phyloP scores from a whole-genome alignment of 2,329 filamentous ascomycete genomes.

The Fusarium haematococcum region DNA sequence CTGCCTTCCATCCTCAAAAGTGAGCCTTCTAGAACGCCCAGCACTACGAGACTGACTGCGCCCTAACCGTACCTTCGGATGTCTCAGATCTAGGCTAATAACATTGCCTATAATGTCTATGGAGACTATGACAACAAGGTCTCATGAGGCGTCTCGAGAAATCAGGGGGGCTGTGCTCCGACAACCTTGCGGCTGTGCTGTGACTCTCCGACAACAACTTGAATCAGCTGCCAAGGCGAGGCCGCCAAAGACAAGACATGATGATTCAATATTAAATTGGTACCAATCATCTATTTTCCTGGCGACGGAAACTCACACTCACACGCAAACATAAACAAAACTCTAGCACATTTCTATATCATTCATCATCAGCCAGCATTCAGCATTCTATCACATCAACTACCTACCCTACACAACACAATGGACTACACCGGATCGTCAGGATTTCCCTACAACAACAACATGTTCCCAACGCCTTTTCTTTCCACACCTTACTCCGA shows the following conservation, averaged over 20 bases:
- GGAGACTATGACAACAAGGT: neutral
- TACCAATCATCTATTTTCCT: neutral
- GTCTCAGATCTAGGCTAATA: neutral
- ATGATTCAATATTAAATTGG: neutral
- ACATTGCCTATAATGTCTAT: neutral
- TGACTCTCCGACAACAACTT: neutral
- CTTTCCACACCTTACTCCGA: neutral
- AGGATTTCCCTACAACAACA: neutral
- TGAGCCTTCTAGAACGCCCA: neutral
- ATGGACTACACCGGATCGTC: neutral
- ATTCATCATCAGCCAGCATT: neutral
- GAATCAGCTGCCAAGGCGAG: neutral
- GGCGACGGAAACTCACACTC: no score
- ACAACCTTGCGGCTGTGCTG: neutral
- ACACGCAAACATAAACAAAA: neutral
- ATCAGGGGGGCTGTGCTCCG: neutral
- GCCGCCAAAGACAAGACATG: neutral
- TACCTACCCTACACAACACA: neutral
- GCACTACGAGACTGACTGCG: neutral
- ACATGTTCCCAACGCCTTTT: neutral
- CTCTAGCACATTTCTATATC: neutral
- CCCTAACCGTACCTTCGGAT: neutral
- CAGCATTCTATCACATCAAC: neutral
- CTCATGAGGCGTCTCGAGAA: neutral
- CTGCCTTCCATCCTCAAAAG: neutral